Evolutionary conservation across 148 eudicot species (phyloP), one percentile per base, ranked within the genome.

Genomic region (Amaranthus cruentus): DNA sequence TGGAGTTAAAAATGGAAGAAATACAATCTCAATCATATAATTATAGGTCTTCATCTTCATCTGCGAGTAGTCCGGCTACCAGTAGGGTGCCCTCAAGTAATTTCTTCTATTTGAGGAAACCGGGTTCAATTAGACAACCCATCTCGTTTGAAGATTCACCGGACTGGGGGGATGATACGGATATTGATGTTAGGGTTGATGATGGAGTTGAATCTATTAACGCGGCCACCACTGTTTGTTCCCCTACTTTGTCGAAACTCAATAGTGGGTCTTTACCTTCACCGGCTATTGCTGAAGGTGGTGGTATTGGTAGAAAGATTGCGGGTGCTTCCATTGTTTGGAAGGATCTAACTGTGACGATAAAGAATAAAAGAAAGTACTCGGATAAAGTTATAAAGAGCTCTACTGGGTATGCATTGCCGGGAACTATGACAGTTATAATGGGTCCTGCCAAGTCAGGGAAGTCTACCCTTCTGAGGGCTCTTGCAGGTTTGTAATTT

Each of bases 361-460:
- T 91, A 68, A 90, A 88, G 87, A 89, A 92, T 53, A 95, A 95
- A 75, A 80, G 99, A 70, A 87, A 90, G 76, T 90, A 95, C 75
- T 95, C 99, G 14, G 96, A 95, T 76, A 88, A 83, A 85, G 93
- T 91, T 62, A 75, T 95, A 48, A 95, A 95, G 84, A 95, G 97
- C 76, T 95, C 96, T 13, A 87, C 88, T 74, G 99, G 99, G 7
- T 91, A 87, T 84, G 99, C 97, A 18, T 80, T 95, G 73, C 99
- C 96, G 1, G 97, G 99, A 48, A 91, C 92, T 43, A 91, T 95
- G 90, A 95, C 99, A 0, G 99, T 91, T 52, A 95, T 95, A 67
- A 95, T 95, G 99, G 99, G 99, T 61, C 99, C 99, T 50, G 96
- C 97, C 76, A 95, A 91, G 83, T 95, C 99, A 0, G 97, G 99